These are phyloP conservation scores for Alternaria gaisen DNA, from an alignment of 2,329 filamentous ascomycete species.

Conservation along the genomic window DNA sequence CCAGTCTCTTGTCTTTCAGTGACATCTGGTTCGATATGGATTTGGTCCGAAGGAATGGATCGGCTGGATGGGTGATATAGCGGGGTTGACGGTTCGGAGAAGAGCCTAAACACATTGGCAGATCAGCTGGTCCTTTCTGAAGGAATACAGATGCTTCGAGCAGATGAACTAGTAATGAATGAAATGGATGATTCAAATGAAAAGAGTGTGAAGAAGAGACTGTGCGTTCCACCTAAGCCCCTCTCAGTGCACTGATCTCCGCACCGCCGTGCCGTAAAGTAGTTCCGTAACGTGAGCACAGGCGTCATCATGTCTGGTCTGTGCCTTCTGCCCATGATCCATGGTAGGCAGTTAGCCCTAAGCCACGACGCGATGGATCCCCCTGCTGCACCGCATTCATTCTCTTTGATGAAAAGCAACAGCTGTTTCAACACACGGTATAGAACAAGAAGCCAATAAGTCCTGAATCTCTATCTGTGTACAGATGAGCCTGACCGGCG, in stretches of 20 bases:
- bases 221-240: slow-evolving; percentile 29
- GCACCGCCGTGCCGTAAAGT: slow-evolving; percentile 31
- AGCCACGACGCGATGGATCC: slow-evolving; percentile 14
- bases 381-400: not conserved
- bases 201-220: slow-evolving; percentile 26
- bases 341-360: slow-evolving; percentile 18
- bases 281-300: slow-evolving; percentile 39
- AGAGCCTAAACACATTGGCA: slow-evolving; percentile 20
- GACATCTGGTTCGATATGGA: slow-evolving; percentile 24
- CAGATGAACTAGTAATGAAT: slow-evolving; percentile 34
- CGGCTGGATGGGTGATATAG: slow-evolving; percentile 14
- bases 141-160: slow-evolving; percentile 19
- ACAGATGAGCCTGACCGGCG: not conserved
- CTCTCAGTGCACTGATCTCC: slow-evolving; percentile 31
- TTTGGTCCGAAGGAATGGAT: slow-evolving; percentile 12
- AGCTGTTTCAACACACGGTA: not conserved
- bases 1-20: slow-evolving; percentile 28
- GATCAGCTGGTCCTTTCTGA: slow-evolving; percentile 23
- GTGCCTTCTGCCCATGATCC: slow-evolving; percentile 29
- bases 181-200: slow-evolving; percentile 21
- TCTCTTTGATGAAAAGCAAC: slow-evolving; percentile 4
- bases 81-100: slow-evolving; percentile 5
- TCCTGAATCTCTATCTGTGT: not conserved
- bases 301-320: slow-evolving; percentile 32
- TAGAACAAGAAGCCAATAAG: not conserved